Conservation (phyloP, 805 yeast species). For the Maudiozyma saulgeensis region DNA sequence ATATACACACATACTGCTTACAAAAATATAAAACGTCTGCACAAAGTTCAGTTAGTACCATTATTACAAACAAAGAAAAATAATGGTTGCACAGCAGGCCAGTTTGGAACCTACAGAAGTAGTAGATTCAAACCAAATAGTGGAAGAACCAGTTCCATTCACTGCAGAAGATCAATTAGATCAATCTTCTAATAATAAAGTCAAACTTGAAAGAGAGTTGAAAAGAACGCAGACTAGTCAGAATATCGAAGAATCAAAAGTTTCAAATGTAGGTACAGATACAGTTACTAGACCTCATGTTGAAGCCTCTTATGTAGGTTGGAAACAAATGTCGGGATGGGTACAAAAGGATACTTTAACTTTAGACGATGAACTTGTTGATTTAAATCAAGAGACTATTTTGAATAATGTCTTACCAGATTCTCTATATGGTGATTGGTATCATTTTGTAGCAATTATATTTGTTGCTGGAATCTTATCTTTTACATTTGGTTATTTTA, state of each 20-base stretch:
- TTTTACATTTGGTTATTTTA: conserved; percentile 69
- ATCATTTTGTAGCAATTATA: conserved; percentile 71
- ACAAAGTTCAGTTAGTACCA: too few relatives aligned
- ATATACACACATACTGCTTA: too few relatives aligned
- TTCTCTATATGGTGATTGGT: conserved; percentile 87
- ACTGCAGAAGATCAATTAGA: not conserved
- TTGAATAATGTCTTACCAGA: conserved; percentile 72
- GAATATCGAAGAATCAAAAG: conserved; percentile 15
- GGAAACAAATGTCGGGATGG: conserved; percentile 92
- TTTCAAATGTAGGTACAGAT: conserved; percentile 12
- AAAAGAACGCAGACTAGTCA: conserved; percentile 9
- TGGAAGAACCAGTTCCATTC: not conserved
- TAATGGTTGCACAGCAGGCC: not conserved
- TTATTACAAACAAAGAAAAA: too few relatives aligned
- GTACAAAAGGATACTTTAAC: conserved; percentile 57
- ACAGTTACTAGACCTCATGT: conserved; percentile 10
- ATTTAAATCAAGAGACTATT: conserved; percentile 61
- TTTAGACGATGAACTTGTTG: conserved; percentile 60
- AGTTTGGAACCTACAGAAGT: not conserved
- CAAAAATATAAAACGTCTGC: too few relatives aligned
- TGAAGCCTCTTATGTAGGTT: conserved; percentile 68
- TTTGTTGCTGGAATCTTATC: conserved; percentile 61
- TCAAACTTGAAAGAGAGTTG: not conserved
- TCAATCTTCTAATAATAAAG: not conserved
- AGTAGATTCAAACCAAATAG: not conserved